These are phyloP conservation scores for Forsythia viridissima DNA, from an alignment of 257 asterid genomes.

Conservation along the genomic window DNA sequence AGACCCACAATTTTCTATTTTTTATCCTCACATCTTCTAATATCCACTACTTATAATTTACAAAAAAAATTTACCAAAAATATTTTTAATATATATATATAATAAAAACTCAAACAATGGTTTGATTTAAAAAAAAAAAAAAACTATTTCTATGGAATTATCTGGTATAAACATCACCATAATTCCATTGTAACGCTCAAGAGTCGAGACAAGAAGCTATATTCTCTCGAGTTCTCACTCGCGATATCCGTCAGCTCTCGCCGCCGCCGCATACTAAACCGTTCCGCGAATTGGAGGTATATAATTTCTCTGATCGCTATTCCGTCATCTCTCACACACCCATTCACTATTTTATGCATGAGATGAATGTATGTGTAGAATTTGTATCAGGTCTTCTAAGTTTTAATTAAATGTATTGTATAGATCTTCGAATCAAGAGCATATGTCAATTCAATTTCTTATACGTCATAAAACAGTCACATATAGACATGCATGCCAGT, in stretches of 20 bases:
- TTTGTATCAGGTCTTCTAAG: background rate
- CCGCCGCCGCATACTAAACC: background rate
- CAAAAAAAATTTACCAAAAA: too few species aligned
- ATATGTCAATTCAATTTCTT: background rate
- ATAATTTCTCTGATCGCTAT: background rate
- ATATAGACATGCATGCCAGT: background rate
- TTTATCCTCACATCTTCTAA: too few species aligned
- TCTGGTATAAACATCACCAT: too few species aligned
- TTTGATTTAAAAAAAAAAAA: too few species aligned
- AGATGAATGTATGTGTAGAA: background rate
- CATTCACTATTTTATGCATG: background rate
- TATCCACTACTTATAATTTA: too few species aligned
- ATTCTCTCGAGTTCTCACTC: background rate
- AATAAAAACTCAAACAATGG: too few species aligned
- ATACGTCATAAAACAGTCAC: background rate
- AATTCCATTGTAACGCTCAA: too few species aligned
- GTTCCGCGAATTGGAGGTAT: background rate
- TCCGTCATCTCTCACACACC: background rate
- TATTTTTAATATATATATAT: too few species aligned
- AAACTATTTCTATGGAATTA: too few species aligned
- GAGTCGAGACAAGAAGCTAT: background rate
- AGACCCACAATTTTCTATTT: too few species aligned
- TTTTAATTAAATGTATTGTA: background rate
- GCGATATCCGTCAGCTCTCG: background rate
- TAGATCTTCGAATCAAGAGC: background rate